These are phyloP conservation scores for Raffaelea albimanens DNA, from an alignment of 2,329 filamentous ascomycete genomes.

Conservation along the genomic window DNA sequence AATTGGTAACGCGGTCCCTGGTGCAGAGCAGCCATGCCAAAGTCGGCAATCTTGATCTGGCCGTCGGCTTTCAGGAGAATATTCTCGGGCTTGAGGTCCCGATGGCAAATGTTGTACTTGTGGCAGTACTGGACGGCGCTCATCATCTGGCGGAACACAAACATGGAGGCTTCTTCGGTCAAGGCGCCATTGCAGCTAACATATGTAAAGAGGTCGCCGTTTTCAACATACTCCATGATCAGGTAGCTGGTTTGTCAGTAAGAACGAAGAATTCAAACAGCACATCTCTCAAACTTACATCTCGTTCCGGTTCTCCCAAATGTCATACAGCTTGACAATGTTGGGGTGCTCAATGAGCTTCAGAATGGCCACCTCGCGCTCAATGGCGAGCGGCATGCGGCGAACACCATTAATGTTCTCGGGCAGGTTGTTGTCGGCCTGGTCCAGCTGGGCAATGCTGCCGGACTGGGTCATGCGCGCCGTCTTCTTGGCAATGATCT, in stretches of 20 bases:
- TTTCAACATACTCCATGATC: slow-evolving; percentile 82
- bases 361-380: slow-evolving; percentile 93
- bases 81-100: slow-evolving; percentile 94
- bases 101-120: slow-evolving; percentile 88
- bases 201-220: slow-evolving; percentile 74
- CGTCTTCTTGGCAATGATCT: slow-evolving; percentile 82
- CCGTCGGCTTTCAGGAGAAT: slow-evolving; percentile 71
- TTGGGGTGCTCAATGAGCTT: slow-evolving; percentile 93
- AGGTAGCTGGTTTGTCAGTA: slow-evolving; percentile 61
- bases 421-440: slow-evolving; percentile 52
- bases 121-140: slow-evolving; percentile 89
- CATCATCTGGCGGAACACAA: slow-evolving; percentile 87
- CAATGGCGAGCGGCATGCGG: slow-evolving; percentile 77
- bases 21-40: slow-evolving; percentile 89
- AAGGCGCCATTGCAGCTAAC: slow-evolving; percentile 68
- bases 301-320: slow-evolving; percentile 94
- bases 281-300: slow-evolving; percentile 75
- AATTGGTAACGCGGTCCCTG: slow-evolving; percentile 73
- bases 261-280: too few relatives aligned
- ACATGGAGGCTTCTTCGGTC: slow-evolving; percentile 69
- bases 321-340: slow-evolving; percentile 88
- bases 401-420: slow-evolving; percentile 50
- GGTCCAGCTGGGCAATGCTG: slow-evolving; percentile 75
- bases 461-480: slow-evolving; percentile 75
- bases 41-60: slow-evolving; percentile 89